Base-by-base conservation (phyloP, 2,329 filamentous ascomycete species). In the Fusarium sp. region DNA sequence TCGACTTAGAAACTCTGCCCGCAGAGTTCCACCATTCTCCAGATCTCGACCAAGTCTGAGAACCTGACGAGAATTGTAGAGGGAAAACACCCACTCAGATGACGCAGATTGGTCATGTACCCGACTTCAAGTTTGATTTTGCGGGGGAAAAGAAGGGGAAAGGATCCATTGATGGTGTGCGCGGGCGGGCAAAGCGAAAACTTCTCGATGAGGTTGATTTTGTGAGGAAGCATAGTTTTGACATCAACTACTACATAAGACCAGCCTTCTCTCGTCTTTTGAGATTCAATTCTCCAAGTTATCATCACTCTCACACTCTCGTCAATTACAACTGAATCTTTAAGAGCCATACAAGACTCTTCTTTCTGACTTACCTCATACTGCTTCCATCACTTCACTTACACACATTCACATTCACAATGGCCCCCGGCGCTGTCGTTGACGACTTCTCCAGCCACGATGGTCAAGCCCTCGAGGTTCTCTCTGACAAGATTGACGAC, bases 401-500 rank as follows among this genome's bases (percentile, higher is more conserved):
- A 71, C 45, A 74, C 60, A 57, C 35, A 58, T 39, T 39, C 35
- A 65, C 56, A 61, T 61, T 71, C 72, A 76, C 67, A 74, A 78
- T 78, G 76, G 75, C 76, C 54, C 76, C 76, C 47, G 26, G 73
- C 39, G 76, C 76, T 48, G 38, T 75, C 36, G 44, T 78, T 55
- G 76, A 77, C 61, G 73, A 76, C 38, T 68, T 72, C 66, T 61
- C 68, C 53, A 75, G 74, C 62, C 71, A 72, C 28, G 57, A 75
- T 58, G 76, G 75, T 61, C 69, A 68, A 39, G 79, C 76, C 45
- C 83, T 90, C 47, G 86, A 88, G 74, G 83, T 84, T 71, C 79
- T 84, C 74, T 87, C 88, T 61, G 88, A 83, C 73, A 77, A 80
- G 76, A 80, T 83, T 48, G 82, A 90, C 78, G 82, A 85, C n/a